Evolutionary conservation across 352 stramenopile species (phyloP).

Genomic region (Globisporangium sylvaticum): DNA sequence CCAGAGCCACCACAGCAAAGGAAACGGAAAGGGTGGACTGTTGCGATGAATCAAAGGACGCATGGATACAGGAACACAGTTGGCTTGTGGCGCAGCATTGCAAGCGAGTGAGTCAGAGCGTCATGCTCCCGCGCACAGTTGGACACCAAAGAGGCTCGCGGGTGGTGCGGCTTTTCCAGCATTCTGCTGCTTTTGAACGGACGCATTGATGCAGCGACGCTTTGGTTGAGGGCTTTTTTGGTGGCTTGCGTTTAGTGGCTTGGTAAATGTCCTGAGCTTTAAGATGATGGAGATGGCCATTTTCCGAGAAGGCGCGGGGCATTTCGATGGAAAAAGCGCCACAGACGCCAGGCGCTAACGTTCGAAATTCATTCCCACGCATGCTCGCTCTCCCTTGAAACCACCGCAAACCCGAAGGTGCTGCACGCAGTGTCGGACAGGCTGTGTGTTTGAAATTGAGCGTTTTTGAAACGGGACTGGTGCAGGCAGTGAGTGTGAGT

Average conservation of each 20-base stretch:
- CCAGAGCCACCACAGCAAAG: background rate
- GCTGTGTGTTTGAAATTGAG: too few species aligned
- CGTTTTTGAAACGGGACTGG: too few species aligned
- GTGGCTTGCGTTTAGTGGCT: background rate
- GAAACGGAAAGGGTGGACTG: background rate
- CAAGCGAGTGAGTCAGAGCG: background rate
- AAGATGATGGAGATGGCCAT: background rate
- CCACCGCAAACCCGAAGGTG: background rate
- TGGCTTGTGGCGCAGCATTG: background rate
- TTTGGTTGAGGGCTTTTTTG: background rate
- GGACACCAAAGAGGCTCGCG: background rate
- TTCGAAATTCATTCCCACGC: background rate
- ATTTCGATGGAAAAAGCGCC: background rate
- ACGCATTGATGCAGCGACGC: background rate
- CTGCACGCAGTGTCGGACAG: too few species aligned
- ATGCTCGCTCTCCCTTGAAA: background rate
- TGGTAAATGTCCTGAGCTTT: background rate
- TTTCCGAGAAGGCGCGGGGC: background rate
- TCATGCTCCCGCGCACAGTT: constrained; percentile 1
- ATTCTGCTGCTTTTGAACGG: background rate
- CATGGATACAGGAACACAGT: background rate
- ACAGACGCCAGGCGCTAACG: background rate
- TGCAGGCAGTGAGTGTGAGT: too few species aligned
- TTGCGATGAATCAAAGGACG: background rate
- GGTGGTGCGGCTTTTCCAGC: background rate